phyloP scores from a whole-genome alignment of 805 yeast species.

The Hanseniaspora meyeri region DNA sequence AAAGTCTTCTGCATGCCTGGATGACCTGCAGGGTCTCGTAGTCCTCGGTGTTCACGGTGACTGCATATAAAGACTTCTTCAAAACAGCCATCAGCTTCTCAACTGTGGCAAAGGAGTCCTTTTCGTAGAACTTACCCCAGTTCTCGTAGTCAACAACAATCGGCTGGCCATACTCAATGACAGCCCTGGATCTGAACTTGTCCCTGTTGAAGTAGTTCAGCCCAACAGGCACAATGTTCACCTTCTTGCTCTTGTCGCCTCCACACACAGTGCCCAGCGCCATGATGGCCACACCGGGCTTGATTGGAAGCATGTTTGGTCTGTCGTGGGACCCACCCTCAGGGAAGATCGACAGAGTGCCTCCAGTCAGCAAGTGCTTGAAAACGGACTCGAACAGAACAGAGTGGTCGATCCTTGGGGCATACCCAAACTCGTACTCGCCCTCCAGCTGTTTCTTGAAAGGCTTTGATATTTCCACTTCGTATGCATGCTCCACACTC shows the following conservation, averaged over 20 bases:
- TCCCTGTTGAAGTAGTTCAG: slow-evolving; percentile 95
- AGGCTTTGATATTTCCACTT: slow-evolving; percentile 32
- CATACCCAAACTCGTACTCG: slow-evolving; percentile 55
- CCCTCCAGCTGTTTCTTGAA: slow-evolving; percentile 58
- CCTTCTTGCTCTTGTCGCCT: slow-evolving; percentile 56
- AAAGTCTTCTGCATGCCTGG: slow-evolving; percentile 78
- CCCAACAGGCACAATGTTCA: slow-evolving; percentile 89
- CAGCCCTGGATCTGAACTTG: slow-evolving; percentile 89
- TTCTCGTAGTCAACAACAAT: slow-evolving; percentile 51
- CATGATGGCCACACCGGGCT: slow-evolving; percentile 97
- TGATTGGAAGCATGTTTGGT: slow-evolving; percentile 77
- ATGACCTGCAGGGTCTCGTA: slow-evolving; percentile 80
- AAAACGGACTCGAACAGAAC: slow-evolving; percentile 75
- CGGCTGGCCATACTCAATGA: slow-evolving; percentile 86
- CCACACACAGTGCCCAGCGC: slow-evolving; percentile 83
- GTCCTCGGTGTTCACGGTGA: slow-evolving; percentile 79
- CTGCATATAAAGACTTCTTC: slow-evolving; percentile 64
- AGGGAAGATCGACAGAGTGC: slow-evolving; percentile 86
- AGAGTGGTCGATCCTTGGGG: slow-evolving; percentile 76
- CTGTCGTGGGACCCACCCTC: slow-evolving; percentile 98
- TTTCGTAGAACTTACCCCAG: slow-evolving; percentile 50
- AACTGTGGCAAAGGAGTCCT: slow-evolving; percentile 62
- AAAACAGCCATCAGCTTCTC: slow-evolving; percentile 56
- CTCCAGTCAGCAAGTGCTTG: slow-evolving; percentile 64
- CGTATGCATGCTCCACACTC: slow-evolving; percentile 39